A percentile compares a stretch with the other conserved stretches of the same genome.
phyloP scores from a whole-genome alignment of 2,329 filamentous ascomycete species.

The Sclerotinia nivalis region DNA sequence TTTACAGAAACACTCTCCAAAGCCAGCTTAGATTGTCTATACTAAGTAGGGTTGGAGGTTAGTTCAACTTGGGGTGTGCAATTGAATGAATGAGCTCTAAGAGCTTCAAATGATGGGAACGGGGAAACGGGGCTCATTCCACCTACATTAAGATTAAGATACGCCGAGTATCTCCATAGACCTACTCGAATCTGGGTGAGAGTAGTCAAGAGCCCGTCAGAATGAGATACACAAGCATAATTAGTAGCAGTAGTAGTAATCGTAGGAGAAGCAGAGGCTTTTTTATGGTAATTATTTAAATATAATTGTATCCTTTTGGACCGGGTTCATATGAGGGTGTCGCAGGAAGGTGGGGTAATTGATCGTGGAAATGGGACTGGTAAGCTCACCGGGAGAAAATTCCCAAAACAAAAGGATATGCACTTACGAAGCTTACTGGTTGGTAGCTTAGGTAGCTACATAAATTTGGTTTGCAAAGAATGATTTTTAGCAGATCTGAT shows the following conservation, averaged over 20 bases:
- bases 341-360: not conserved
- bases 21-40: not conserved
- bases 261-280: not conserved
- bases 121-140: not conserved
- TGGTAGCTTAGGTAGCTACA: too few relatives aligned
- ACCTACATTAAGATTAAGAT: not conserved
- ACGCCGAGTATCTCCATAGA: not conserved
- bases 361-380: too few relatives aligned
- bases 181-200: not conserved
- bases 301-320: not conserved
- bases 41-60: not conserved
- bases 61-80: too few relatives aligned
- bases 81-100: not conserved
- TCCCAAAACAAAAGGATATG: not conserved
- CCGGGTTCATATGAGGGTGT: too few relatives aligned
- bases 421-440: not conserved
- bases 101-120: not conserved
- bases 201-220: not conserved
- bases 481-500: not conserved
- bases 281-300: not conserved
- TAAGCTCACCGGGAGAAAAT: not conserved
- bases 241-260: not conserved
- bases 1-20: not conserved
- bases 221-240: not conserved
- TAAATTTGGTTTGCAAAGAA: not conserved